These are phyloP conservation scores for Chytriomyces sp. DNA, from an alignment of 192 early-diverging fungal species.

Conservation along the genomic window DNA sequence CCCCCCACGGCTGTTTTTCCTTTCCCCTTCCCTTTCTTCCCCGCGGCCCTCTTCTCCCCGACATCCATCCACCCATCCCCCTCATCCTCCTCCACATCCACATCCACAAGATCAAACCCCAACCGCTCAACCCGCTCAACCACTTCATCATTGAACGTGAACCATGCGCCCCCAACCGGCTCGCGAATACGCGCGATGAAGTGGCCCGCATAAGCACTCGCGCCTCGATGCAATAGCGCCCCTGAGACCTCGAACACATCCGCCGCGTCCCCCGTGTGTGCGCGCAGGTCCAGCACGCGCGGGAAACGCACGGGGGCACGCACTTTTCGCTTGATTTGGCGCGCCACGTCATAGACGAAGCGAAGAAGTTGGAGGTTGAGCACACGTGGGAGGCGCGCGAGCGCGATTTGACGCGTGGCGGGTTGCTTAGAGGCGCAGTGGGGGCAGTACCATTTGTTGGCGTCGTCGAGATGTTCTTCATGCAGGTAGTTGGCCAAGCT, in stretches of 20 bases:
- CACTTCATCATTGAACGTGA: slow-evolving; percentile 15
- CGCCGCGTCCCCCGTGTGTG: not conserved
- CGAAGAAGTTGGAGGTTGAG: slow-evolving; percentile 31
- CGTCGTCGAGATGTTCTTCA: slow-evolving; percentile 73
- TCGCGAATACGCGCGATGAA: slow-evolving; percentile 18
- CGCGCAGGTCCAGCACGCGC: slow-evolving; percentile 3
- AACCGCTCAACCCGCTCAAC: not conserved
- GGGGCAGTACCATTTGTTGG: slow-evolving; percentile 71
- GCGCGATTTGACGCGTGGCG: slow-evolving; percentile 10
- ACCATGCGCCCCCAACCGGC: slow-evolving; percentile 3
- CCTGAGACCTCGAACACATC: not conserved
- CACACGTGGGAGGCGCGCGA: slow-evolving; percentile 7
- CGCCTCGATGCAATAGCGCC: slow-evolving; percentile 15
- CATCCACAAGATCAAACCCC: slow-evolving; percentile 7
- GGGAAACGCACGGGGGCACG: slow-evolving; percentile 21
- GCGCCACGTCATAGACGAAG: slow-evolving; percentile 29
- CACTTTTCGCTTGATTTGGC: slow-evolving; percentile 27
- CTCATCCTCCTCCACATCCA: not conserved
- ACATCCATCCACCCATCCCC: not conserved
- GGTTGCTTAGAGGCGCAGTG: slow-evolving; percentile 21
- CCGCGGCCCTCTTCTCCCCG: not conserved
- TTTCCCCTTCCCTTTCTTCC: slow-evolving; percentile 7
- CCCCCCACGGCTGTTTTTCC: not conserved
- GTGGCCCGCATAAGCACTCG: slow-evolving; percentile 20
- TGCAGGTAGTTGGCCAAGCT: slow-evolving; percentile 56